A percentile compares a stretch with the other conserved stretches of the same genome.
phyloP scores from a whole-genome alignment of 306 rosid species.

The Sechiopsis laciniata region DNA sequence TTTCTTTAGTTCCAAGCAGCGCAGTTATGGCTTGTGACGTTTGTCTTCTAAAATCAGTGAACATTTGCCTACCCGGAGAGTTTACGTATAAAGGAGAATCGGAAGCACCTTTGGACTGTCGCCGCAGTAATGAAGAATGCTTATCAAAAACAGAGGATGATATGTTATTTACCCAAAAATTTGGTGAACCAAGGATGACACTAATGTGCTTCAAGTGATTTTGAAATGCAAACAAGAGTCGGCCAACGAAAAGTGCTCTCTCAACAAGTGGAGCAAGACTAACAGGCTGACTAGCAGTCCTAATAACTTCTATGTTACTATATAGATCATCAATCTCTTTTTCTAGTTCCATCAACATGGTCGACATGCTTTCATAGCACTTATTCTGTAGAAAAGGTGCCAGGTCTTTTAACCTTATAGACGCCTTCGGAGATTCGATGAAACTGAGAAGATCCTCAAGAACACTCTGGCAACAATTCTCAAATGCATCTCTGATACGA shows the following conservation, averaged over 20 bases:
- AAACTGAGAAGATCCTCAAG: slow-evolving; percentile 75
- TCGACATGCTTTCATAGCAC: slow-evolving; percentile 60
- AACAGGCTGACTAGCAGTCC: slow-evolving; percentile 32
- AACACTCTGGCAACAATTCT: slow-evolving; percentile 60
- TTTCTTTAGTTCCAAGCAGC: slow-evolving; percentile 71
- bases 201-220: slow-evolving; percentile 81
- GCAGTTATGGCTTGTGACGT: slow-evolving; percentile 62
- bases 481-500: slow-evolving; percentile 71
- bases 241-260: slow-evolving; percentile 83
- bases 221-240: slow-evolving; percentile 82
- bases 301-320: slow-evolving; percentile 38
- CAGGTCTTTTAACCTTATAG: slow-evolving; percentile 63
- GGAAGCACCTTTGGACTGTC: slow-evolving; percentile 49
- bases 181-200: slow-evolving; percentile 77
- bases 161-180: slow-evolving; percentile 65
- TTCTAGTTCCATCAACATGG: slow-evolving; percentile 53
- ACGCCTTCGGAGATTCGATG: slow-evolving; percentile 91
- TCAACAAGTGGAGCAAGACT: slow-evolving; percentile 52
- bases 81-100: slow-evolving; percentile 53
- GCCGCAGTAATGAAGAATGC: slow-evolving; percentile 50
- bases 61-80: slow-evolving; percentile 39
- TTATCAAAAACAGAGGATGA: slow-evolving; percentile 48
- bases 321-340: slow-evolving; percentile 56
- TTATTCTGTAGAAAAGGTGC: slow-evolving; percentile 73
- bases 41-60: slow-evolving; percentile 43